Evolutionary conservation across 495 filamentous ascomycete genomes (phyloP).

Genomic region (Wilcoxina mikolae): DNA sequence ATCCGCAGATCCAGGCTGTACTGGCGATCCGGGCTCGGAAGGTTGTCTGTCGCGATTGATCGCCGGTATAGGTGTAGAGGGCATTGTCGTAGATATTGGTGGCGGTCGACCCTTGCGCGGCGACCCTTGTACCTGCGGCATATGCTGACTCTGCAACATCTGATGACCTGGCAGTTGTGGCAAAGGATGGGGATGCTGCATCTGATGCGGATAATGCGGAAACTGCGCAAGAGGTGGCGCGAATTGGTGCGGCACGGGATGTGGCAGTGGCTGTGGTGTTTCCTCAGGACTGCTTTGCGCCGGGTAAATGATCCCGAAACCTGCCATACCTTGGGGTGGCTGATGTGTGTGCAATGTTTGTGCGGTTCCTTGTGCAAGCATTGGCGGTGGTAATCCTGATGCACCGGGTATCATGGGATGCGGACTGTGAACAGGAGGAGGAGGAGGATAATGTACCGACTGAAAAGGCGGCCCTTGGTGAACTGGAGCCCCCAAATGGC

Average conservation of each 20-base stretch:
- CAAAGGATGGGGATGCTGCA: not conserved
- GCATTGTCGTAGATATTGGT: constrained; percentile 16
- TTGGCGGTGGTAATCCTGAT: constrained; percentile 1
- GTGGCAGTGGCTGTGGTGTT: constrained; percentile 1
- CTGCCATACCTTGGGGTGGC: not conserved
- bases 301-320: not conserved
- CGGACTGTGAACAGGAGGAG: constrained; percentile 9
- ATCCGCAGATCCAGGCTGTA: constrained; percentile 25
- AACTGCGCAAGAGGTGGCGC: constrained; percentile 7
- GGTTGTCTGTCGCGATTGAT: not conserved
- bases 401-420: constrained; percentile 7
- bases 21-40: constrained; percentile 20
- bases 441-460: not conserved
- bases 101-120: constrained; percentile 15
- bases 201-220: constrained; percentile 1
- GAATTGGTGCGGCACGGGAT: constrained; percentile 11
- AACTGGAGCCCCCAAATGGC: not conserved
- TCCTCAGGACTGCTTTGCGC: constrained; percentile 1
- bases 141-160: not conserved
- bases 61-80: not conserved
- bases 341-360: not conserved
- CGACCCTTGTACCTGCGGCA: not conserved
- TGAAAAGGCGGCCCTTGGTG: not conserved
- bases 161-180: not conserved
- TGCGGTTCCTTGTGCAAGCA: not conserved